Conservation (phyloP, 768 basidiomycete species). For the Termitomyces sp. region DNA sequence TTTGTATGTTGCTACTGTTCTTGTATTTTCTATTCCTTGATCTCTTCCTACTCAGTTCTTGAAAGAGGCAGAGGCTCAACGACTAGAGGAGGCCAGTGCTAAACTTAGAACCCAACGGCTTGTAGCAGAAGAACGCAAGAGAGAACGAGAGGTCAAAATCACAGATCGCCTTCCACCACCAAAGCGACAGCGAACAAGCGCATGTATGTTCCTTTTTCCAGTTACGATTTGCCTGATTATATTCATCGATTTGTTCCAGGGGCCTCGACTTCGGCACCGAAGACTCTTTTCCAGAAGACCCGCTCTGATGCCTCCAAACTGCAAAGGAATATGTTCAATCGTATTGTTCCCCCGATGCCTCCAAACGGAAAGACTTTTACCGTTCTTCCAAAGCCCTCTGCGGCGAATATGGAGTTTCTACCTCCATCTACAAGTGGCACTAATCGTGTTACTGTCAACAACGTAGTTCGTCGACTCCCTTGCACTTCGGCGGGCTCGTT, state of each 20-base stretch:
- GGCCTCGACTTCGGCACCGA: conserved; percentile 40
- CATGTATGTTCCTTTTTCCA: conserved; percentile 39
- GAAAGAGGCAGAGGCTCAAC: conserved; percentile 53
- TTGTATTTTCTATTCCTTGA: conserved; percentile 10
- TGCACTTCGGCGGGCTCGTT: conserved; percentile 11
- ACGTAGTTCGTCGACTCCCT: conserved; percentile 37
- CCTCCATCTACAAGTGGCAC: conserved; percentile 24
- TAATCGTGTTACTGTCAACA: conserved; percentile 48
- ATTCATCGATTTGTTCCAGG: conserved; percentile 21
- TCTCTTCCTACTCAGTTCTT: conserved; percentile 35
- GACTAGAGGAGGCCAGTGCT: conserved; percentile 57
- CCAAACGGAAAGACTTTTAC: conserved; percentile 38
- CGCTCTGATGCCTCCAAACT: conserved; percentile 64
- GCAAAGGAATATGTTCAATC: conserved; percentile 55
- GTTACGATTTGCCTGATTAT: conserved; percentile 8
- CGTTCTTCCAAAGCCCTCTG: conserved; percentile 30
- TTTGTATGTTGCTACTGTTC: conserved; percentile 41
- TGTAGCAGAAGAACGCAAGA: conserved; percentile 71
- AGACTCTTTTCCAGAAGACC: conserved; percentile 75
- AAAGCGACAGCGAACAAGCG: conserved; percentile 49
- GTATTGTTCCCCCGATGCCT: conserved; percentile 50
- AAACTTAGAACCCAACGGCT: conserved; percentile 62
- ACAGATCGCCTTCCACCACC: conserved; percentile 64
- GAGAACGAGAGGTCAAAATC: conserved; percentile 68
- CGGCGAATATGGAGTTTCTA: conserved; percentile 28